Conservation (phyloP, 306 rosid genomes). For the Dalbergia cochinchinensis region DNA sequence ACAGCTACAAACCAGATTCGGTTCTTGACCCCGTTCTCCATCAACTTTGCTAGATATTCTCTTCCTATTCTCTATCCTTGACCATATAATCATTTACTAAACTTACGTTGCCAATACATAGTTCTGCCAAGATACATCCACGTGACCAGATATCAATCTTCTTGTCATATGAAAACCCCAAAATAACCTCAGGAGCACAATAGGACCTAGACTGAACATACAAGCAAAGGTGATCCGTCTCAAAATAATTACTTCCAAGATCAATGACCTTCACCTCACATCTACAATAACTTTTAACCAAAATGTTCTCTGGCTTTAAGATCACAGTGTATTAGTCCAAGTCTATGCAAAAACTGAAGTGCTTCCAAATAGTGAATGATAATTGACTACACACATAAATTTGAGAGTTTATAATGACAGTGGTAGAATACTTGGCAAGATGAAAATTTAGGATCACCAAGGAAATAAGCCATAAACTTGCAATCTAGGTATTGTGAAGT, state of each 20-base stretch:
- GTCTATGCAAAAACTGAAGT: constrained; percentile 89
- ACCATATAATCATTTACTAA: constrained; percentile 42
- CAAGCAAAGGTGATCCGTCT: constrained; percentile 98
- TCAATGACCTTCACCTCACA: constrained; percentile 99
- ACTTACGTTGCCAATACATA: constrained; percentile 97
- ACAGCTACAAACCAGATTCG: no score
- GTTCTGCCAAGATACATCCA: constrained; percentile 99
- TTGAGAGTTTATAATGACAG: constrained; percentile 42
- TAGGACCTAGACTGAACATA: constrained; percentile 98
- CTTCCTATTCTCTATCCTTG: no score
- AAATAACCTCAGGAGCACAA: constrained; percentile 99
- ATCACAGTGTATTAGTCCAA: constrained; percentile 97
- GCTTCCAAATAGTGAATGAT: no score
- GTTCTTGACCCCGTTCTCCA: no score
- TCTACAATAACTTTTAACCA: constrained; percentile 98
- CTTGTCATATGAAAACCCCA: constrained; percentile 95
- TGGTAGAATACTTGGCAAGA: constrained; percentile 6
- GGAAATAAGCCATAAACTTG: constrained; percentile 70
- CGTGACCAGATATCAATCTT: constrained; percentile 99
- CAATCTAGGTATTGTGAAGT: constrained; percentile 98
- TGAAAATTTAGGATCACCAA: constrained; percentile 32
- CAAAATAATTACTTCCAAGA: constrained; percentile 99
- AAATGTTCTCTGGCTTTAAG: constrained; percentile 97
- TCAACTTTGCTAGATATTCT: no score
- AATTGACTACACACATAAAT: no score